Percentiles rank a stretch among this genome's conserved stretches.
Conservation (phyloP, 23 red algal species). For the Agarophyton chilense region DNA sequence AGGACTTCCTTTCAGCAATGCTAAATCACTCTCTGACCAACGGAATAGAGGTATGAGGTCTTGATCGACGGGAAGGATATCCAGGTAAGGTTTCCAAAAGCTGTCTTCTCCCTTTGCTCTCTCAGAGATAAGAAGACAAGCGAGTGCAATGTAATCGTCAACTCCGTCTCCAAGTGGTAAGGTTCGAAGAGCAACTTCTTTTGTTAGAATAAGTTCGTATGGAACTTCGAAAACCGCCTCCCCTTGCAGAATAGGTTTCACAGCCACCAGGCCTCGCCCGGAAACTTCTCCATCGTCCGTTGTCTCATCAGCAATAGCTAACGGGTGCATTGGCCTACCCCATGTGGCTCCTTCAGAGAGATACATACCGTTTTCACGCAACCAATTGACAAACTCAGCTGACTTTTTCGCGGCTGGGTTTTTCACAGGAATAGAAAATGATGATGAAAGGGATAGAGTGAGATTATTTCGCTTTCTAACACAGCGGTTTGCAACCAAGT, state of each 20-base stretch:
- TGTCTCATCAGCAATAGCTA: constrained; percentile 91
- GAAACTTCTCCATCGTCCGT: constrained; percentile 84
- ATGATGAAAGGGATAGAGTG: neutral
- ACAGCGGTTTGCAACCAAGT: neutral
- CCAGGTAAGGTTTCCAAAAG: constrained; percentile 95
- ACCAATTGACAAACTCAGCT: constrained; percentile 55
- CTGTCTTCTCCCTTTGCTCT: constrained; percentile 61
- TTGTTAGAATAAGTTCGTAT: constrained; percentile 73
- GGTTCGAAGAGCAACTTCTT: constrained; percentile 51
- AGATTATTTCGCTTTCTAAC: neutral
- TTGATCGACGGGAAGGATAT: constrained; percentile 74
- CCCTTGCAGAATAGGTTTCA: constrained; percentile 74
- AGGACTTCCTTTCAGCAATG: constrained; percentile 81
- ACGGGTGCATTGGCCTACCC: constrained; percentile 76
- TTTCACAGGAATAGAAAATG: neutral
- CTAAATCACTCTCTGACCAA: constrained; percentile 81
- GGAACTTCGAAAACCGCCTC: constrained; percentile 95
- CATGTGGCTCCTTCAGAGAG: constrained; percentile 81
- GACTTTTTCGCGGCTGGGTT: constrained; percentile 18
- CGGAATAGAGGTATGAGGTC: constrained; percentile 86
- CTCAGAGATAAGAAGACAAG: constrained; percentile 80
- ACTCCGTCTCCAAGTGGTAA: constrained; percentile 58
- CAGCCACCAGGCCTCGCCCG: constrained; percentile 85
- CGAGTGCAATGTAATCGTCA: constrained; percentile 94
- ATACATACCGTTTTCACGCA: constrained; percentile 91